phyloP scores from a whole-genome alignment of 2,329 filamentous ascomycete genomes.

The Dactylellina parvicollis region DNA sequence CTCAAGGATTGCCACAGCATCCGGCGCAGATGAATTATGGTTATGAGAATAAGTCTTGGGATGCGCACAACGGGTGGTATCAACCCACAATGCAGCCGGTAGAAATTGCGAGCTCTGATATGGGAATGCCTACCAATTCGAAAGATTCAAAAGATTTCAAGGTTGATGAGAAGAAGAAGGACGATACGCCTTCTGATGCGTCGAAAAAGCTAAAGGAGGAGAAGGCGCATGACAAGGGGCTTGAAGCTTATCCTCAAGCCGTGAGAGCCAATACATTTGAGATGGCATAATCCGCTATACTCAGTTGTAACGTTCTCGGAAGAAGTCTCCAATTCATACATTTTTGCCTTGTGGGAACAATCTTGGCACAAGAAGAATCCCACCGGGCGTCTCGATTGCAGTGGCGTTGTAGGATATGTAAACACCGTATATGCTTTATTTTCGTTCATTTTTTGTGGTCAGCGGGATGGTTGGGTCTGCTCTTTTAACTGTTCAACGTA shows the following conservation, averaged over 20 bases:
- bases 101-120: constrained; percentile 37
- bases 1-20: not conserved
- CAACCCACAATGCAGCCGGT: constrained; percentile 19
- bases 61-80: constrained; percentile 38
- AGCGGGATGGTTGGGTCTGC: constrained; percentile 7
- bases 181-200: not conserved
- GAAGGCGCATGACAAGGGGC: not conserved
- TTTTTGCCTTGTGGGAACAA: not conserved
- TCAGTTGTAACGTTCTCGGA: no score
- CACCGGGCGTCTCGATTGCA: no score
- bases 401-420: constrained; percentile 15
- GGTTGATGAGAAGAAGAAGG: constrained; percentile 12
- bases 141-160: constrained; percentile 2
- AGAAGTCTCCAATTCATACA: no score
- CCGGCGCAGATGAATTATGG: constrained; percentile 15
- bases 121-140: not conserved
- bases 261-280: constrained; percentile 24
- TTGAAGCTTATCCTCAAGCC: constrained; percentile 26
- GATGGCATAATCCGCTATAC: constrained; percentile 25
- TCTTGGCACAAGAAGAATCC: not conserved
- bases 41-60: constrained; percentile 29
- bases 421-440: constrained; percentile 5
- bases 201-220: no score
- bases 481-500: not conserved
- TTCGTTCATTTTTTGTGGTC: not conserved